A percentile compares a stretch with the other conserved stretches of the same genome.
These are phyloP conservation scores for Starmerella bombicola DNA, from an alignment of 805 yeast species.

Conservation along the genomic window DNA sequence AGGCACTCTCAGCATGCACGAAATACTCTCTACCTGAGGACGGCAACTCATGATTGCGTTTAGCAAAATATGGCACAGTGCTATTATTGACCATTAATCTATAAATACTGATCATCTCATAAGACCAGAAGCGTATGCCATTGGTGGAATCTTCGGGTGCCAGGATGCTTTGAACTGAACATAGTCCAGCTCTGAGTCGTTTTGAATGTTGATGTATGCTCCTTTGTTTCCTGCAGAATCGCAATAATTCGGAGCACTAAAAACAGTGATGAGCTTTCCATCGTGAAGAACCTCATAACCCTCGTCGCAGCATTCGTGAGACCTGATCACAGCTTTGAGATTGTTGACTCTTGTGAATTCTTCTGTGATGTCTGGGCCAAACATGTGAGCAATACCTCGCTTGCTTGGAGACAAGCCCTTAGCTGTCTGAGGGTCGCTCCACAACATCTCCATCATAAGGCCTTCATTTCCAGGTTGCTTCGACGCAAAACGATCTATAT, in stretches of 20 bases:
- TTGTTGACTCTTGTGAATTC: conserved; percentile 60
- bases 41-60: too few relatives aligned
- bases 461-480: conserved; percentile 86
- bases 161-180: conserved; percentile 66
- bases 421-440: conserved; percentile 88
- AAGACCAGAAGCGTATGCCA: conserved; percentile 60
- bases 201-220: conserved; percentile 65
- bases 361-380: conserved; percentile 90
- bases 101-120: conserved; percentile 21
- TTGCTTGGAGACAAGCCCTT: conserved; percentile 77
- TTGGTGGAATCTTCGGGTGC: conserved; percentile 85
- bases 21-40: too few relatives aligned
- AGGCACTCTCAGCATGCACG: too few relatives aligned
- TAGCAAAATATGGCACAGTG: too few relatives aligned
- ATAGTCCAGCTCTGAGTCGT: conserved; percentile 39
- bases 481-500: conserved; percentile 46
- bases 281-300: conserved; percentile 85
- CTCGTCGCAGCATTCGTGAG: conserved; percentile 88
- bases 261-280: conserved; percentile 81
- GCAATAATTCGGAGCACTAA: conserved; percentile 96
- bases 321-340: conserved; percentile 69
- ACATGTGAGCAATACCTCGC: conserved; percentile 91
- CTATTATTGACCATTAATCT: background rate
- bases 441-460: conserved; percentile 85
- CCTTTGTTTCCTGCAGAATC: conserved; percentile 86